A percentile compares a stretch with the other conserved stretches of the same genome.
These are phyloP conservation scores for Diaporthe sp. DNA, from an alignment of 2,329 filamentous ascomycete genomes.

Conservation along the genomic window DNA sequence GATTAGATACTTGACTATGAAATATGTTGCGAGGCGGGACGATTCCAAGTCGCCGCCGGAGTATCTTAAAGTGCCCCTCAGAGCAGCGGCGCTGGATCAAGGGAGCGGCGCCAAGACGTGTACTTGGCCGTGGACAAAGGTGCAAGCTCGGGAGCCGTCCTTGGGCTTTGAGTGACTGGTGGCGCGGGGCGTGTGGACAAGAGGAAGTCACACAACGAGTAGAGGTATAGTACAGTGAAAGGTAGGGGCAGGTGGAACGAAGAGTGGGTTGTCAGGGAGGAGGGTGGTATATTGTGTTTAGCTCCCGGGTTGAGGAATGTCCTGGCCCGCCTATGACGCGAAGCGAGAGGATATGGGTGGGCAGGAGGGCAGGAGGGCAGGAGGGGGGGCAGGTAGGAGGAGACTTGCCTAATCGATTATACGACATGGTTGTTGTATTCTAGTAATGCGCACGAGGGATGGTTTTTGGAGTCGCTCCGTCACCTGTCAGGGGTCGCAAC, in stretches of 20 bases:
- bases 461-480: constrained; percentile 9
- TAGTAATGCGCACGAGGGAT: constrained; percentile 14
- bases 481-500: constrained; percentile 23
- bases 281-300: constrained; percentile 14
- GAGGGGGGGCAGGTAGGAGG: constrained; percentile 30
- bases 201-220: constrained; percentile 12
- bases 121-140: constrained; percentile 34
- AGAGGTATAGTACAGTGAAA: constrained; percentile 11
- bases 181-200: constrained; percentile 27
- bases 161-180: constrained; percentile 6
- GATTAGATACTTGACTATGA: constrained; percentile 33
- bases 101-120: constrained; percentile 36
- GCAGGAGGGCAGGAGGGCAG: constrained; percentile 4
- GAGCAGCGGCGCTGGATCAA: constrained; percentile 31
- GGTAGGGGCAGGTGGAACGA: constrained; percentile 11
- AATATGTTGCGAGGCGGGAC: not conserved
- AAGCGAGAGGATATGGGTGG: constrained; percentile 35
- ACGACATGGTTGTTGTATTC: constrained; percentile 66
- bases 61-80: constrained; percentile 27
- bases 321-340: constrained; percentile 13
- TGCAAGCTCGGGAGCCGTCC: constrained; percentile 29
- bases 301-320: constrained; percentile 31
- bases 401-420: constrained; percentile 78
- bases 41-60: constrained; percentile 37
- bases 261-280: constrained; percentile 29